Evolutionary conservation across 108 stramenopile genomes (phyloP), one percentile per base, ranked within the genome.

Genomic region (Cyclotella choctawhatcheeana): DNA sequence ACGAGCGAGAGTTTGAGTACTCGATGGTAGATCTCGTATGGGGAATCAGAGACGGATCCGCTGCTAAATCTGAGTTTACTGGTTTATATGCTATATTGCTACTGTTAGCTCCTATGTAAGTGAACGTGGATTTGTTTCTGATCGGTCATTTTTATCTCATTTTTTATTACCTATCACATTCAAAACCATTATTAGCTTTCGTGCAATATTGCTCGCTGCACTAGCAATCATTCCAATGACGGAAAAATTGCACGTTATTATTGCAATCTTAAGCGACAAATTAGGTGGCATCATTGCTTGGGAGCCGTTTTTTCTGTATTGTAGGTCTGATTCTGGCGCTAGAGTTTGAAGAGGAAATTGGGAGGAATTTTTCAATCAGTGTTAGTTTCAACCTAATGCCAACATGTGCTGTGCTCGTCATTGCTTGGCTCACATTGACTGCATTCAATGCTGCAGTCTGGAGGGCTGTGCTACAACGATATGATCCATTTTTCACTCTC

Each of bases 221-320:
- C 20, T 69, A 14, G 34, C 58, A n/a, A n/a, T 69, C 17, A 30
- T 69, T 40, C 69, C 69, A 17, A 59, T 69, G 69, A 40, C 69
- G 20, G 44, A 31, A 18, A 30, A 40, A 44, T 69, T 56, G 69
- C 69, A 69, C 7, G 25, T 69, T 31, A 45, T 22, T 0, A 8
- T 69, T 40, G 58, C 34, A 35, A 58, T 58, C 22, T 26, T 34
- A 20, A 59, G 58, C 13, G 31, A 69, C 44, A 25, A 37, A 16
- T 17, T 24, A 30, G 69, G 69, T 29, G 20, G 34, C 5, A 58
- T 59, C 58, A 59, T 69, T 35, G 56, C 26, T 1, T 69, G 69
- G 69, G 69, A 69, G 29, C 69, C 69, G 2, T 69, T 69, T 22
- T 69, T 69, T 69, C 33, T 69, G 69, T 26, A 24, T 69, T 1